These are phyloP conservation scores for Lycium barbarum DNA, from an alignment of 257 asterid genomes.

Conservation along the genomic window DNA sequence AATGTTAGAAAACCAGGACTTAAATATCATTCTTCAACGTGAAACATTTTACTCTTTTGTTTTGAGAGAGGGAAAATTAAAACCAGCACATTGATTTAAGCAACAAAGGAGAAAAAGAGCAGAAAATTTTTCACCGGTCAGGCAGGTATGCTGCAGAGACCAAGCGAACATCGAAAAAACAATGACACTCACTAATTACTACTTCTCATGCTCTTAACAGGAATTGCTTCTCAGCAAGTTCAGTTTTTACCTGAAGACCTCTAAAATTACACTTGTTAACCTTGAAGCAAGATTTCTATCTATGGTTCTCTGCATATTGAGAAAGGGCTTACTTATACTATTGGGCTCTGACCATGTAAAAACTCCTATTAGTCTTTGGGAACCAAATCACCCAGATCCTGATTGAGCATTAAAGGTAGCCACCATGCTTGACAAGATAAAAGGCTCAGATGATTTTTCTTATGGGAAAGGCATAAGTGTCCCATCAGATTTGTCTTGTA, in stretches of 20 bases:
- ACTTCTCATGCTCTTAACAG: background rate
- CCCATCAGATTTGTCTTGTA: background rate
- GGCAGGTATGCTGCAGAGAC: background rate
- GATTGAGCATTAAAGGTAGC: background rate
- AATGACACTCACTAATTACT: background rate
- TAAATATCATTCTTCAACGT: background rate
- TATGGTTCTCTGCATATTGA: constrained; percentile 18
- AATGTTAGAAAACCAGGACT: background rate
- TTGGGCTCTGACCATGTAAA: background rate
- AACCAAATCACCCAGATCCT: background rate
- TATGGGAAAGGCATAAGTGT: background rate
- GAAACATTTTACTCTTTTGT: background rate
- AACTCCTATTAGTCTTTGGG: background rate
- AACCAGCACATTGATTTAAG: background rate
- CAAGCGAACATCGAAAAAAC: background rate
- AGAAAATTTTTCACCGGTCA: background rate
- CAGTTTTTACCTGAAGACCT: background rate
- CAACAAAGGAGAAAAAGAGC: constrained; percentile 14
- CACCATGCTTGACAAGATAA: background rate
- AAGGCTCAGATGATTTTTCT: background rate
- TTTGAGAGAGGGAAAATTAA: background rate
- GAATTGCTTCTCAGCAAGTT: background rate
- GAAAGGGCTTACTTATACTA: background rate
- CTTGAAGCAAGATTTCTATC: background rate
- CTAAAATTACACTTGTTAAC: background rate